Evolutionary conservation across 371 early-diverging fungal species (phyloP), one percentile per base, ranked within the genome.

Genomic region (Umbelopsis sp.): DNA sequence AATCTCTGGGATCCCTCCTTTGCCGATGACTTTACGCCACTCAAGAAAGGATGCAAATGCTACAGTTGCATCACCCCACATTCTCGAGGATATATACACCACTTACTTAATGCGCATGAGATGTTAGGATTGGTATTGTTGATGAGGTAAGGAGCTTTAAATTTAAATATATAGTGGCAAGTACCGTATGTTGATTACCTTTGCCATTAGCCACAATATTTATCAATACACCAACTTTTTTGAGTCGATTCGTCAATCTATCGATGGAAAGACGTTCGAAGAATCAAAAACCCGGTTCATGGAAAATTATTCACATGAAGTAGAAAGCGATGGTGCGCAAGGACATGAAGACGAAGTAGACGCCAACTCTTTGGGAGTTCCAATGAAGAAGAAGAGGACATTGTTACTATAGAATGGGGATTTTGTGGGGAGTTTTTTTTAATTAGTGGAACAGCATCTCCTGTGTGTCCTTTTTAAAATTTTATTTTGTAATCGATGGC

Each of bases 121-220:
- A 94, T 94, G 93, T 76, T 94, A 64, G 93, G 86, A 7, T 86
- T 89, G 0, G 88, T 94, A 20, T 74, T 94, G 64, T 72, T 94
- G 18, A 92, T 91, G 89, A 83, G 83, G 84, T 84, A 81, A 65
- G 50, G 11, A 53, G 14, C 7, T 53, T 29, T 8, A 18, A 25
- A 35, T 10, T 6, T 7, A n/a, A 38, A 63, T 38, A 1, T 64
- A 64, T 52, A 20, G 12, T 11, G 18, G 7, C 20, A 25, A 18
- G 7, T 35, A 16, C 29, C 14, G 8, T 4, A 35, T 12, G 22
- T 38, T 63, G 24, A 63, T 18, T 18, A 45, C 7, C 5, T 64
- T 22, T 25, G 4, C 14, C 50, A 63, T 63, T 78, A 85, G 89
- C 63, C 93, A 93, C 73, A 93, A 93, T 67, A 72, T 88, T 68